Base-by-base conservation (phyloP, 768 basidiomycete species). In the Galerina sulciceps region DNA sequence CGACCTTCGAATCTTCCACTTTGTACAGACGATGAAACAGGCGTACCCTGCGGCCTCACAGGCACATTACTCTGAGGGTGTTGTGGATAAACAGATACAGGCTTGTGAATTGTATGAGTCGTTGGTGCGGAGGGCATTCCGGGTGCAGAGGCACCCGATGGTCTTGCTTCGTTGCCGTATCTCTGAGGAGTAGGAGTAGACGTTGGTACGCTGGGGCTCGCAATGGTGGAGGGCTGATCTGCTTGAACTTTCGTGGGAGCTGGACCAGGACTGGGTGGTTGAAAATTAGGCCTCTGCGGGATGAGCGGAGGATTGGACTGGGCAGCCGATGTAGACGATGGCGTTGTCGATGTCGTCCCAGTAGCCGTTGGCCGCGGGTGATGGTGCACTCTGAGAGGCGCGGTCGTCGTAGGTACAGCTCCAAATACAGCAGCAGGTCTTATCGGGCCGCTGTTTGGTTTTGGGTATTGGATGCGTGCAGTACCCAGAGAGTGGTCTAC, bases 331-430 rank as follows among this genome's bases (percentile, higher is more conserved):
- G 49, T 38, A 23, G 20, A 31, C n/a, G 55, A 15, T 5, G 59
- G 53, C 11, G 41, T 6, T 17, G 45, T 26, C 15, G 55, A 49
- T 15, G 42, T 10, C 20, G 50, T 35, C 34, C 56, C 43, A 11
- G 44, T 41, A 11, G 36, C 44, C 36, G 57, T 40, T 17, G 53
- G 46, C 18, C 47, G 42, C 17, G 57, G 37, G 18, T 22, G 42
- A 15, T 53, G 62, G 40, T 63, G 65, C 10, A 63, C 52, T 38
- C 60, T 50, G 37, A 66, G 38, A 40, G 65, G 65, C 0, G 65
- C 62, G 5, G 59, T 66, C 3, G 57, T 66, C 3, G 57, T 9
- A 15, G 59, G 40, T 44, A 55, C 47, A 37, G 31, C 40, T 38
- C 37, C 42, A 15, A 42, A 36, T 37, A 14, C 36, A 40, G 31